Evolutionary conservation across 176 grass and related monocot genomes (phyloP).

Genomic region (Oryza officinalis): DNA sequence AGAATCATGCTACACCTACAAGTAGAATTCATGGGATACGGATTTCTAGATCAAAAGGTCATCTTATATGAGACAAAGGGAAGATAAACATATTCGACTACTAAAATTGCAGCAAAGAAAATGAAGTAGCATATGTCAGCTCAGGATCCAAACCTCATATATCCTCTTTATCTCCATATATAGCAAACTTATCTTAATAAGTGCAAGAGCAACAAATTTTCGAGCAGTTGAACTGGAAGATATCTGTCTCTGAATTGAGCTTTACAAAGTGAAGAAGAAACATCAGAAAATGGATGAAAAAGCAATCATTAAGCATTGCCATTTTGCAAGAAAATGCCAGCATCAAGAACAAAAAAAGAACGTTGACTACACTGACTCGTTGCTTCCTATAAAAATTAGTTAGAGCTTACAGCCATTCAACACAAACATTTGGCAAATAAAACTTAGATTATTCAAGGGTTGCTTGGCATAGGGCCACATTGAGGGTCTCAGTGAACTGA

Average conservation of each 20-base stretch:
- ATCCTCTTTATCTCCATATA: slow-evolving; percentile 86
- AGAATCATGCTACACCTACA: slow-evolving; percentile 35
- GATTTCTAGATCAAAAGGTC: slow-evolving; percentile 10
- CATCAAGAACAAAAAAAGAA: neutral
- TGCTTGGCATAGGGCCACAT: neutral
- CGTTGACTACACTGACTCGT: neutral
- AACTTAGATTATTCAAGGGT: neutral
- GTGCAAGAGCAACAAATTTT: slow-evolving; percentile 62
- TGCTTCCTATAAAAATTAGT: neutral
- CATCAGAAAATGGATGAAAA: slow-evolving; percentile 22
- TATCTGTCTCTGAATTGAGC: slow-evolving; percentile 96
- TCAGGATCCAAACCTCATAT: slow-evolving; percentile 57
- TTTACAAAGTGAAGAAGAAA: slow-evolving; percentile 49
- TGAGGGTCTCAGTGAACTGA: slow-evolving; percentile 17
- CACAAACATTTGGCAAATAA: neutral
- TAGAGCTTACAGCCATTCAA: slow-evolving; percentile 2
- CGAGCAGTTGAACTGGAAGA: slow-evolving; percentile 58
- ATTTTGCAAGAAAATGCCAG: neutral
- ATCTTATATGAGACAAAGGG: slow-evolving; percentile 21
- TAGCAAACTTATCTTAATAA: slow-evolving; percentile 90
- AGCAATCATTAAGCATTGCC: neutral
- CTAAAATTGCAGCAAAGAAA: slow-evolving; percentile 6
- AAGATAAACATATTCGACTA: slow-evolving; percentile 26
- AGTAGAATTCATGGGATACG: neutral
- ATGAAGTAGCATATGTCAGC: slow-evolving; percentile 5